Evolutionary conservation across 2,329 filamentous ascomycete species (phyloP).

Genomic region (Colletotrichum camelliae): DNA sequence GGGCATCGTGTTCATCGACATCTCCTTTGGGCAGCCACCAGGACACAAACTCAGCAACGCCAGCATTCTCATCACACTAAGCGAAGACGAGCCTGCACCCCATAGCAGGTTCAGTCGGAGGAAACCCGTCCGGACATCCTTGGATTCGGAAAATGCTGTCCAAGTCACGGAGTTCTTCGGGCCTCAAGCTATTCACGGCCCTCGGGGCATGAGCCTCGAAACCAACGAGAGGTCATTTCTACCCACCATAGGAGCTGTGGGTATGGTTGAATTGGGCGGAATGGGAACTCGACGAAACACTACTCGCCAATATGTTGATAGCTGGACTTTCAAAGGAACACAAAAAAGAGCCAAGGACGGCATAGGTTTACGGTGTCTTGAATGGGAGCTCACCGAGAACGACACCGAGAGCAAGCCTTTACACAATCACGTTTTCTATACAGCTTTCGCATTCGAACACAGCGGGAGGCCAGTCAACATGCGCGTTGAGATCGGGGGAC

Average conservation of each 20-base stretch:
- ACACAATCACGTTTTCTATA: background rate
- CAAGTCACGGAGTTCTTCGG: background rate
- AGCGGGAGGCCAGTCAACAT: background rate
- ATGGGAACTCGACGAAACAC: background rate
- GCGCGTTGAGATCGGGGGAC: background rate
- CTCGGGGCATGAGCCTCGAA: background rate
- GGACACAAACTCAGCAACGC: background rate
- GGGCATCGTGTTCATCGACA: background rate
- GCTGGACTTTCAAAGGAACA: background rate
- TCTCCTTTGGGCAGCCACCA: background rate
- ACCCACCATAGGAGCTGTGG: background rate
- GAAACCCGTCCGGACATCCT: background rate
- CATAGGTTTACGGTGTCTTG: background rate
- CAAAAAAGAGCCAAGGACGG: background rate
- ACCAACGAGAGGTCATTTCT: background rate
- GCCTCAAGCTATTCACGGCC: background rate
- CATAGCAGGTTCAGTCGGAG: rapidly evolving
- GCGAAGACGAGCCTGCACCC: background rate
- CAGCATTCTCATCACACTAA: background rate
- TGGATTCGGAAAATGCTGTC: background rate
- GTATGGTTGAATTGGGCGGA: rapidly evolving
- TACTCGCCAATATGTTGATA: background rate
- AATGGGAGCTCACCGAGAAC: background rate
- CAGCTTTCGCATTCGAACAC: background rate
- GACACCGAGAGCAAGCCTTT: background rate